Evolutionary conservation across 257 asterid species (phyloP).

Genomic region (Eucommia ulmoides): DNA sequence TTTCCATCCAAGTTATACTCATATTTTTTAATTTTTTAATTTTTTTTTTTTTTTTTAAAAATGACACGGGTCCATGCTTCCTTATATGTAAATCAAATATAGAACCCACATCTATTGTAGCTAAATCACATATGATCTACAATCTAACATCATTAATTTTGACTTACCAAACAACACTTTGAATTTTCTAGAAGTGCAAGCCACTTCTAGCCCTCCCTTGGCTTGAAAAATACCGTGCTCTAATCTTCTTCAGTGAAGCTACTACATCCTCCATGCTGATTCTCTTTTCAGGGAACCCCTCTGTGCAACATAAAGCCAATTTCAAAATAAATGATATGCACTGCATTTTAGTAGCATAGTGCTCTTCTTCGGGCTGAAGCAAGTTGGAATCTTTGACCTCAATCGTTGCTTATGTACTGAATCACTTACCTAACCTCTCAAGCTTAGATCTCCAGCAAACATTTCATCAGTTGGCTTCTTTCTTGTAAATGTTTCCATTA

Average conservation of each 20-base stretch:
- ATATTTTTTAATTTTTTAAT: too few species aligned
- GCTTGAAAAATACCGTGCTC: constrained; percentile 3
- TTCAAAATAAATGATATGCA: constrained; percentile 8
- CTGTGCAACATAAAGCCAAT: constrained; percentile 19
- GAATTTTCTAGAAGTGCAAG: too few species aligned
- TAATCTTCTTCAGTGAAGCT: constrained; percentile 15
- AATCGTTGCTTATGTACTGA: not conserved
- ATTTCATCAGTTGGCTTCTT: not conserved
- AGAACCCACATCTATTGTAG: too few species aligned
- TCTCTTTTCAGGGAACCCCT: constrained; percentile 12
- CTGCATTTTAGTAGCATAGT: constrained; percentile 3
- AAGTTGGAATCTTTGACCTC: constrained; percentile 10
- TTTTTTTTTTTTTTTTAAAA: too few species aligned
- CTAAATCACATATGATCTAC: too few species aligned
- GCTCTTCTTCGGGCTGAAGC: constrained; percentile 1
- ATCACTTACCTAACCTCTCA: constrained; percentile 12
- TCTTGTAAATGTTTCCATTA: not conserved
- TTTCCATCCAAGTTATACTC: too few species aligned
- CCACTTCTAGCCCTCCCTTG: too few species aligned
- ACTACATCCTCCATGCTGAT: constrained; percentile 11
- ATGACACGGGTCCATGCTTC: too few species aligned
- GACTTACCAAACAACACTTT: too few species aligned
- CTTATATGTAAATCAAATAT: too few species aligned
- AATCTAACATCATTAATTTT: too few species aligned
- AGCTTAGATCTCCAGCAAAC: not conserved